Conservation (phyloP, 768 basidiomycete species). For the Gymnopilus junonius region DNA sequence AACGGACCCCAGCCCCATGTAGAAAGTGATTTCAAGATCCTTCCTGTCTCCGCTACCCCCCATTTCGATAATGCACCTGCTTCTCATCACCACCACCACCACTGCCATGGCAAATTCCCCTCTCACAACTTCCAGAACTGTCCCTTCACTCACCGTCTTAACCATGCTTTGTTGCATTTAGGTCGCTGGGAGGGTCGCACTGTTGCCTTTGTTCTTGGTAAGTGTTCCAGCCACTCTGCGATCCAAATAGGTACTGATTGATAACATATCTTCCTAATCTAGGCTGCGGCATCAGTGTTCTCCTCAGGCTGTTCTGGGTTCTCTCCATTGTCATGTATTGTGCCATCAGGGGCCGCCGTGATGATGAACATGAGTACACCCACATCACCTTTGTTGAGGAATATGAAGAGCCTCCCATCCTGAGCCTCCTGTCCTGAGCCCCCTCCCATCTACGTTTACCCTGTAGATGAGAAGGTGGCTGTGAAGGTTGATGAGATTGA, state of each 20-base stretch:
- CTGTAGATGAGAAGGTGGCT: conserved; percentile 53
- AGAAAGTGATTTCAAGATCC: conserved; percentile 9
- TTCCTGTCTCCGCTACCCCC: conserved; percentile 15
- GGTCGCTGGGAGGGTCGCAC: conserved; percentile 85
- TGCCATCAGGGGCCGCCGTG: conserved; percentile 47
- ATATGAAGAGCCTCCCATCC: conserved; percentile 43
- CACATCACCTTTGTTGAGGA: conserved; percentile 41
- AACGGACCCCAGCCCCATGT: not conserved
- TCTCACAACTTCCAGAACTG: conserved; percentile 24
- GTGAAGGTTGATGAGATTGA: conserved; percentile 13
- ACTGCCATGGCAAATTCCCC: conserved; percentile 28
- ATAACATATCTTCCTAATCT: not conserved
- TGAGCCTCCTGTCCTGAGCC: too few species aligned
- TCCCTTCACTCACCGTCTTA: conserved; percentile 64
- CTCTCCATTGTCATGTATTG: conserved; percentile 65
- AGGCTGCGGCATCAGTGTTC: conserved; percentile 87
- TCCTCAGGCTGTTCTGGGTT: conserved; percentile 83
- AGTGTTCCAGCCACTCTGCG: conserved; percentile 11
- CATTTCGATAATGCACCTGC: not conserved
- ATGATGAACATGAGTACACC: conserved; percentile 44
- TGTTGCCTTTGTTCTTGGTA: conserved; percentile 82
- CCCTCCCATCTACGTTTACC: conserved; percentile 61
- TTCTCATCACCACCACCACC: conserved; percentile 17
- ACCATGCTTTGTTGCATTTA: conserved; percentile 66
- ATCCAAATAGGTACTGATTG: not conserved